These are phyloP conservation scores for Handroanthus guayacan DNA, from an alignment of 257 asterid species.

Conservation along the genomic window DNA sequence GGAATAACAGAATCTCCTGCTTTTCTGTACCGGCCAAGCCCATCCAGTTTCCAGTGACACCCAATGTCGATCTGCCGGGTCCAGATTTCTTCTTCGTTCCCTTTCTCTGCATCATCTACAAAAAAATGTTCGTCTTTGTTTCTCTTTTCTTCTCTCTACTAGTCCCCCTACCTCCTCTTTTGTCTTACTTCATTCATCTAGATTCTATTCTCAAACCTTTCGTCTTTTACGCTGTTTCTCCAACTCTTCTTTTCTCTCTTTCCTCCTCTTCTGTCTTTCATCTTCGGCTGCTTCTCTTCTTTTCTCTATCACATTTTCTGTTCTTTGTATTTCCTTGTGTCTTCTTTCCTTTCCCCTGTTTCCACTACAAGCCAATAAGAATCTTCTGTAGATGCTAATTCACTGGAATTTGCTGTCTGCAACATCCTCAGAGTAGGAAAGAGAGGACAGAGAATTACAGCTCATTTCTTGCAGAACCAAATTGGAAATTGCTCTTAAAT, in stretches of 20 bases:
- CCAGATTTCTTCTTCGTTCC: not conserved
- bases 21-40: not conserved
- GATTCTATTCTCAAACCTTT: not conserved
- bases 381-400: not conserved
- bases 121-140: not conserved
- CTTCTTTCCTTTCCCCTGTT: not conserved
- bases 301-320: not conserved
- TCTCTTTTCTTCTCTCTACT: not conserved
- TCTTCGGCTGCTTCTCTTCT: not conserved
- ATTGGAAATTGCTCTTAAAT: not conserved
- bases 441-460: not conserved
- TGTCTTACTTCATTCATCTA: conserved; percentile 4
- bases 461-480: not conserved
- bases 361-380: not conserved
- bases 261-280: not conserved
- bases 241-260: not conserved
- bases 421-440: not conserved
- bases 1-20: not conserved
- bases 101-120: not conserved
- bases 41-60: not conserved
- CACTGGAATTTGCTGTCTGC: not conserved
- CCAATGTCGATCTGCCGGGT: not conserved
- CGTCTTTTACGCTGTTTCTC: not conserved
- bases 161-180: not conserved
- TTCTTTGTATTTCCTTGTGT: not conserved